Percentiles rank a stretch among this genome's conserved stretches.
Conservation (phyloP, 768 basidiomycete species). For the Psilocybe azurescens region DNA sequence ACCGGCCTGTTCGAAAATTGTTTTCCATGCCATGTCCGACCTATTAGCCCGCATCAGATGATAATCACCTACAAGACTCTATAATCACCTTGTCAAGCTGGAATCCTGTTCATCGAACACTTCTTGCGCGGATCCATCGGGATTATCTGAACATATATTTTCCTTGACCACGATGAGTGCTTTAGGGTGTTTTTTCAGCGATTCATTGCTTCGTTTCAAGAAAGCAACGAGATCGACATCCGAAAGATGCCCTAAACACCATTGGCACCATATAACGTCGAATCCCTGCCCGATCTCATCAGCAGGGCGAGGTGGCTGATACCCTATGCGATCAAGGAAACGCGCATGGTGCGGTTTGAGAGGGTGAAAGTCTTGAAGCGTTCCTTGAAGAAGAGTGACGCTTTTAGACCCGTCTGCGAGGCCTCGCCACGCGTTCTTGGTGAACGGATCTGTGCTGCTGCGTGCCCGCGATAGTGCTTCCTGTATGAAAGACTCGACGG, state of each 20-base stretch:
- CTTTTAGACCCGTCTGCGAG: conserved; percentile 67
- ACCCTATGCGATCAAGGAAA: conserved; percentile 72
- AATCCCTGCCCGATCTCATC: conserved; percentile 66
- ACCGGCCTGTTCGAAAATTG: conserved; percentile 75
- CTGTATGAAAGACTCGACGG: conserved; percentile 77
- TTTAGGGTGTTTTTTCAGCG: conserved; percentile 50
- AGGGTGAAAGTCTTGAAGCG: conserved; percentile 86
- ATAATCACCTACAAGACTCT: background rate
- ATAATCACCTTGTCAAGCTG: conserved; percentile 79
- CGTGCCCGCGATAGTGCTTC: conserved; percentile 61
- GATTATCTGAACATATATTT: conserved; percentile 73
- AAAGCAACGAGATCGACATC: conserved; percentile 81
- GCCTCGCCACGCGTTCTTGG: conserved; percentile 63
- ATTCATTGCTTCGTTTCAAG: conserved; percentile 63
- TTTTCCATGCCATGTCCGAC: conserved; percentile 84
- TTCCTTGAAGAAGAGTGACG: conserved; percentile 79
- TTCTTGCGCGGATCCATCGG: conserved; percentile 51
- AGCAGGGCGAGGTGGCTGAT: conserved; percentile 45
- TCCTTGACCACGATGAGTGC: conserved; percentile 91
- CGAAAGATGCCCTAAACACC: conserved; percentile 91
- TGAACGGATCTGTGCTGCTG: conserved; percentile 33
- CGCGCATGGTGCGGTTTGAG: conserved; percentile 46
- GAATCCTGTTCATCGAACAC: conserved; percentile 89
- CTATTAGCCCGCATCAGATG: conserved; percentile 42
- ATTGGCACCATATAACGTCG: conserved; percentile 96